Conservation (phyloP, 163 green algal genomes). For the Scenedesmus sp. region DNA sequence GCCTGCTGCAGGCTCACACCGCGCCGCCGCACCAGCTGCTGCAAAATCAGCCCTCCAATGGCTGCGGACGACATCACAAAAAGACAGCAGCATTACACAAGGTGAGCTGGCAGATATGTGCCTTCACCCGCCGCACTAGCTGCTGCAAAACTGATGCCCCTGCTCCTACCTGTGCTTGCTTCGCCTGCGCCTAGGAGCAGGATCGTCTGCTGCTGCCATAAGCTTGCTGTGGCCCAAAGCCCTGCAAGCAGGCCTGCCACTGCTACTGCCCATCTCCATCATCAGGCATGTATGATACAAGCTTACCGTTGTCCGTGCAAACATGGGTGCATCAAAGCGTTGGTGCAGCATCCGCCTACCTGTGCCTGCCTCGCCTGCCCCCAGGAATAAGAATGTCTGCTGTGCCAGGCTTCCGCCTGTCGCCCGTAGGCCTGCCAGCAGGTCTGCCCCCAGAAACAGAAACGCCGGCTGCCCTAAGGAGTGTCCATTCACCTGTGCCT, state of each 20-base stretch:
- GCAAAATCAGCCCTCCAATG: neutral
- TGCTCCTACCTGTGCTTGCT: neutral
- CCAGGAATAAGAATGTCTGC: slow-evolving; percentile 83
- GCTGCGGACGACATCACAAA: neutral
- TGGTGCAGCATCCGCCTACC: slow-evolving; percentile 51
- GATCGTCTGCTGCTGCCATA: neutral
- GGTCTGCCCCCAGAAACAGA: slow-evolving; percentile 55
- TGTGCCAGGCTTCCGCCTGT: slow-evolving; percentile 53
- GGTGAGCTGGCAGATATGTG: too few relatives aligned
- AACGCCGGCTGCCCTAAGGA: neutral
- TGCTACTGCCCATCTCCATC: too few relatives aligned
- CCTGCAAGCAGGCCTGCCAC: neutral
- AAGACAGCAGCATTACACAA: too few relatives aligned
- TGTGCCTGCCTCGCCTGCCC: slow-evolving; percentile 89
- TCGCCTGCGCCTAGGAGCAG: neutral
- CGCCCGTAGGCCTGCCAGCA: slow-evolving; percentile 72
- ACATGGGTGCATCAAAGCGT: too few relatives aligned
- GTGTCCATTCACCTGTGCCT: neutral
- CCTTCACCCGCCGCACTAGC: neutral
- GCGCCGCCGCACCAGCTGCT: too few relatives aligned
- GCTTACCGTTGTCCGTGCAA: too few relatives aligned
- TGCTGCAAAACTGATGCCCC: neutral
- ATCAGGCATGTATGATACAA: too few relatives aligned
- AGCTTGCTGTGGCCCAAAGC: neutral
- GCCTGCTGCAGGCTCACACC: too few relatives aligned